Percentiles rank a stretch among this genome's conserved stretches.
phyloP scores from a whole-genome alignment of 1,284 basidiomycete species.

The Ustilago lituana region DNA sequence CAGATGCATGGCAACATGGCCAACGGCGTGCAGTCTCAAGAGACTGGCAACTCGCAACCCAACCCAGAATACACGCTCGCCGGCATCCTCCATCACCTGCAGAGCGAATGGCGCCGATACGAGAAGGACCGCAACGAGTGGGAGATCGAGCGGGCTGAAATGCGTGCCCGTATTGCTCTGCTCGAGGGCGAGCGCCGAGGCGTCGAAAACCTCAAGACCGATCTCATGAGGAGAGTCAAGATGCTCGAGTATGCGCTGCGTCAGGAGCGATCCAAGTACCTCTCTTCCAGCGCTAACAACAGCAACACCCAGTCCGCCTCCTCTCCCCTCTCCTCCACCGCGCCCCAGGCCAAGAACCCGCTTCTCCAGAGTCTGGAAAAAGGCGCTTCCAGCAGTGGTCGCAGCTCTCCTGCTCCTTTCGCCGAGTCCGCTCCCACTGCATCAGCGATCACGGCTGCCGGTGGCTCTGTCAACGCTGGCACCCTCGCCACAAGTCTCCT shows the following conservation, averaged over 20 bases:
- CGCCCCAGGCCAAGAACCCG: constrained; percentile 39
- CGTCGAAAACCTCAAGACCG: constrained; percentile 95
- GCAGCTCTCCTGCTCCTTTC: constrained; percentile 51
- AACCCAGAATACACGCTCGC: constrained; percentile 76
- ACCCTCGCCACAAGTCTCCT: constrained; percentile 24
- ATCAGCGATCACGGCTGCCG: constrained; percentile 22
- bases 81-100: constrained; percentile 93
- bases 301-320: constrained; percentile 17
- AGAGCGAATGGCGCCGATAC: constrained; percentile 91
- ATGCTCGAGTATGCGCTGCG: constrained; percentile 89
- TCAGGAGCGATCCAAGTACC: constrained; percentile 74
- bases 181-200: constrained; percentile 95
- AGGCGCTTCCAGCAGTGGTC: constrained; percentile 44
- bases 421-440: constrained; percentile 20
- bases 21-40: constrained; percentile 46
- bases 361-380: constrained; percentile 48
- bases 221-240: constrained; percentile 94
- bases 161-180: constrained; percentile 96
- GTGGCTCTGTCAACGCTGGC: constrained; percentile 21
- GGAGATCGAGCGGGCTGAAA: constrained; percentile 99
- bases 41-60: constrained; percentile 34
- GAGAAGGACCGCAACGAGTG: constrained; percentile 98
- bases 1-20: constrained; percentile 46
- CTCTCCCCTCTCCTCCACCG: constrained; percentile 29
- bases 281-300: constrained; percentile 24